Evolutionary conservation across 176 grass and related monocot species (phyloP).

Genomic region (Neostapfia colusana): DNA sequence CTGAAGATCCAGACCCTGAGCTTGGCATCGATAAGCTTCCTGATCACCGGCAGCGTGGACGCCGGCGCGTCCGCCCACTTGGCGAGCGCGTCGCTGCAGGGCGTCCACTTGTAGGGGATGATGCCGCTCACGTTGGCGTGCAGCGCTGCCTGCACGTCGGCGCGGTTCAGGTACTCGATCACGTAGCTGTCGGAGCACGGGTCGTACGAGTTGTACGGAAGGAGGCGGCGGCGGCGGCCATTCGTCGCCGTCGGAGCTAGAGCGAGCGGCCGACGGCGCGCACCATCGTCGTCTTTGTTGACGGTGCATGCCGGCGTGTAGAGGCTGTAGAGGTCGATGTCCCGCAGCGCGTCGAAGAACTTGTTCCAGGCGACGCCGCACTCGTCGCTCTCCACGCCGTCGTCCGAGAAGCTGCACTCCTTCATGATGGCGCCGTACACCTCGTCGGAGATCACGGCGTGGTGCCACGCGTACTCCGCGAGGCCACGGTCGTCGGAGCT

Average conservation of each 20-base stretch:
- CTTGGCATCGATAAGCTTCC: conserved; percentile 34
- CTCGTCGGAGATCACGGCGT: conserved; percentile 78
- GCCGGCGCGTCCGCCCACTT: conserved; percentile 53
- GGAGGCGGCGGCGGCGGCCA: too few species aligned
- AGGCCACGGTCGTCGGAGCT: conserved; percentile 70
- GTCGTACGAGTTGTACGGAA: conserved; percentile 55
- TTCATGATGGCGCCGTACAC: conserved; percentile 54
- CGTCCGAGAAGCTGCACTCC: conserved; percentile 58
- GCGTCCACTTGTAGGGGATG: conserved; percentile 66
- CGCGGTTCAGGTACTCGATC: conserved; percentile 65
- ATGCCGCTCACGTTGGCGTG: conserved; percentile 69
- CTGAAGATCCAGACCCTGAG: conserved; percentile 51
- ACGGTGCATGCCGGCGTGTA: conserved; percentile 66
- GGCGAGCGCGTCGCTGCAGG: conserved; percentile 63
- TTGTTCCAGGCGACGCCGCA: conserved; percentile 41
- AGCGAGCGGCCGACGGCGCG: not conserved
- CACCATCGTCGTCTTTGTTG: conserved; percentile 1
- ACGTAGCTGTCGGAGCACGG: conserved; percentile 58
- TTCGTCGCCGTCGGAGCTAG: too few species aligned
- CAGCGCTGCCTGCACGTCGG: conserved; percentile 74
- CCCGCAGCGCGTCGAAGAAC: conserved; percentile 49
- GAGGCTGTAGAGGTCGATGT: conserved; percentile 95
- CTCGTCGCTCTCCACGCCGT: not conserved
- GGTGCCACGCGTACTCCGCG: conserved; percentile 79
- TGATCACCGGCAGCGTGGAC: conserved; percentile 46